Evolutionary conservation across 1,284 basidiomycete genomes (phyloP), one percentile per base, ranked within the genome.

Genomic region (Cerrena zonata): DNA sequence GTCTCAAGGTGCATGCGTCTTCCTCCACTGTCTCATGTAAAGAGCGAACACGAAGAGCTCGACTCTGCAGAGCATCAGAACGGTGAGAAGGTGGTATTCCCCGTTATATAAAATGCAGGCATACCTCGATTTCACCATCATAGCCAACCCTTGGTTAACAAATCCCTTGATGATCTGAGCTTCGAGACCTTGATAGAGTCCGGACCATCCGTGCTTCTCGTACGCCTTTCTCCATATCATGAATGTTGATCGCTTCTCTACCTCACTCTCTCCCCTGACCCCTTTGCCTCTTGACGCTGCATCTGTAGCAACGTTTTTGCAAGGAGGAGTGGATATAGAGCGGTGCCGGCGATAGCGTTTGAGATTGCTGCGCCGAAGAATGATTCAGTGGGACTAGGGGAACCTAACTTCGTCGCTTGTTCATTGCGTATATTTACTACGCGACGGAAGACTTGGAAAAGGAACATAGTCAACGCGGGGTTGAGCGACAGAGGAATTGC

Each of bases 281-380:
- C 18, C 4, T 13, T n/a, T 22, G 13, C 19, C 55, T 57, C 15
- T 22, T 51, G 51, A 25, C 58, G 58, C 15, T 61, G 54, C 0
- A 72, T 68, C 54, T 80, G 78, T 2, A 80, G 66, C 2, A 78
- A 73, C 13, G 77, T 80, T 64, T 82, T 81, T 4, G 78, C 76
- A 13, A 81, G 70, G 7, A 81, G 76, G 18, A 81, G 65, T 0
- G 80, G 78, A 58, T 81, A 82, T 5, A 82, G 62, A 2, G 79
- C 53, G 1, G 67, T 60, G 5, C 72, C 65, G 0, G 78, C 76
- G 4, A 58, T 45, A 13, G 55, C 53, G 41, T 76, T 79, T 0
- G 77, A 72, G n/a, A 76, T 58, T 2, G 79, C 79, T 1, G 70
- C 78, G 7, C 75, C 75, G 18, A 80, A 51, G 59, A 82, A 82